Base-by-base conservation (phyloP, 805 yeast genomes). In the Wickerhamiella qilinensis region DNA sequence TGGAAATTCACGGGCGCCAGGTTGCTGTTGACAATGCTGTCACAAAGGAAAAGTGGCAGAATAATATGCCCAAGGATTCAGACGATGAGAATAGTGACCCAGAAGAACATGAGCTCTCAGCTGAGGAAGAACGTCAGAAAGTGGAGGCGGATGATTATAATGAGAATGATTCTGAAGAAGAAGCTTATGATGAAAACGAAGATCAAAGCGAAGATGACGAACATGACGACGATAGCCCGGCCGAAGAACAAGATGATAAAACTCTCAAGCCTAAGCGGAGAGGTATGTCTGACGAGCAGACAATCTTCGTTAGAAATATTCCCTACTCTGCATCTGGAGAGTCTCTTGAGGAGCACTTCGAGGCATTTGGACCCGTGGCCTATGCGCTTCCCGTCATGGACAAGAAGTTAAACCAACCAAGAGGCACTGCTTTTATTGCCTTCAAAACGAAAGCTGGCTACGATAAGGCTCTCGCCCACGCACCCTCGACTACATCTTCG, bases 11-110 rank as follows among this genome's bases (percentile, higher is more conserved):
- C 50, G 96, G 85, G 2, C 74, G 98, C 59, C 77, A 73, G 46
- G 96, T 91, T 35, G 91, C 93, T 18, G 96, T 91, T 18, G 95
- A 82, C 68, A 79, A 78, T 58, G 96, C 98, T 7, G 65, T 91
- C 38, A 88, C 83, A 57, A 88, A 88, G 63, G 67, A 74, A 27
- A 77, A 75, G 52, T 91, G 95, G 94, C 75, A 56, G 1, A 67
- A 60, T 6, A 65, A 63, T 2, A 66, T 63, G 1, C 66, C 57
- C 3, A 63, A 55, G 0, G 65, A 57, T 0, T 57, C 53, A 11
- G 64, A 55, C 2, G 65, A 61, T 0, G 67, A 57, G 1, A 58
- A 51, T 4, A 62, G 54, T 3, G 59, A 53, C 2, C 55, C 49
- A 3, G 59, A 53, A 2, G 59, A 53, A 2, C 53, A 46, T 2